Evolutionary conservation across 2,329 filamentous ascomycete species (phyloP).

Genomic region (Ophidiomyces ophidiicola): DNA sequence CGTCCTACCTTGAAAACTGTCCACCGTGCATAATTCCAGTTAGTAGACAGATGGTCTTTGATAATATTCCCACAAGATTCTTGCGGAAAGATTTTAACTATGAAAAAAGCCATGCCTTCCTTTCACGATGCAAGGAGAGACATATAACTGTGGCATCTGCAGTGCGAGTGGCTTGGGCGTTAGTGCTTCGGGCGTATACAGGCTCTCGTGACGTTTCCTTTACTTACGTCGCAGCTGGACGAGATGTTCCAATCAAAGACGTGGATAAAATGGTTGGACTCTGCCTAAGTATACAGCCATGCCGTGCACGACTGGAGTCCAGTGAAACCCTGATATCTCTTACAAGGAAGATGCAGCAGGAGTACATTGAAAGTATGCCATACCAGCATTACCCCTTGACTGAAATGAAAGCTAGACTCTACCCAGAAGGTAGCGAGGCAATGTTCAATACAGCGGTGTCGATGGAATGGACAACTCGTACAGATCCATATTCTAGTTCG

Average conservation of each 20-base stretch:
- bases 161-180: slow-evolving; percentile 28
- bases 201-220: slow-evolving; percentile 40
- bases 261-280: slow-evolving; percentile 10
- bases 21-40: slow-evolving; percentile 5
- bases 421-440: slow-evolving; percentile 10
- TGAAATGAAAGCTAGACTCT: slow-evolving; percentile 9
- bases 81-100: slow-evolving; percentile 6
- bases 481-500: slow-evolving; percentile 5
- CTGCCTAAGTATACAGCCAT: slow-evolving; percentile 10
- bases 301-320: slow-evolving; percentile 1
- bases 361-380: slow-evolving; percentile 37
- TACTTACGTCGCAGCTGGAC: slow-evolving; percentile 23
- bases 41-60: background rate
- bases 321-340: slow-evolving; percentile 27
- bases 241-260: slow-evolving; percentile 10
- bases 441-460: slow-evolving; percentile 12
- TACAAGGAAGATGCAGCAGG: slow-evolving; percentile 34
- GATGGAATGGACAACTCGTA: slow-evolving; percentile 11
- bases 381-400: slow-evolving; percentile 12
- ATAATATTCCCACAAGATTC: slow-evolving; percentile 2
- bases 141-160: slow-evolving; percentile 5
- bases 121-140: slow-evolving; percentile 2
- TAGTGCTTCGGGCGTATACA: slow-evolving; percentile 41
- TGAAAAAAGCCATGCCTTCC: background rate
- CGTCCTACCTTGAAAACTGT: slow-evolving; percentile 2